Evolutionary conservation across 805 yeast genomes (phyloP).

Genomic region (Pichia californica): DNA sequence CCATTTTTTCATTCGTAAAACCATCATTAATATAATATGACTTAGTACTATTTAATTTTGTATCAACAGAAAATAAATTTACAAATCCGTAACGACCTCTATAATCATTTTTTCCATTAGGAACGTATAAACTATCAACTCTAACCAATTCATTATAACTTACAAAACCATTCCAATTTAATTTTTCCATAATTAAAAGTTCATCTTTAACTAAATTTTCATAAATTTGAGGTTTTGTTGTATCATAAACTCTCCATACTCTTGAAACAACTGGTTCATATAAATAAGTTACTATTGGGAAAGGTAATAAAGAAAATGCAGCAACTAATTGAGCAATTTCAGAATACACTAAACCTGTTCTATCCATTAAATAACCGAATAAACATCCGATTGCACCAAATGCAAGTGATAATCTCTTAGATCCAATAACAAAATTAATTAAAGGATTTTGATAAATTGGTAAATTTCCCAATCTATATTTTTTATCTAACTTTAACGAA

Average conservation of each 20-base stretch:
- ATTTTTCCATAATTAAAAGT: constrained; percentile 58
- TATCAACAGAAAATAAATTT: constrained; percentile 39
- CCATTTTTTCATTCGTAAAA: constrained; percentile 78
- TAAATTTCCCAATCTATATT: constrained; percentile 48
- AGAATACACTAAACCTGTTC: constrained; percentile 48
- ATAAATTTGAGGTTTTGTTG: constrained; percentile 55
- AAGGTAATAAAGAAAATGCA: constrained; percentile 41
- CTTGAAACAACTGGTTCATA: constrained; percentile 65
- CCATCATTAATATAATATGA: constrained; percentile 61
- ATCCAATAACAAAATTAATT: constrained; percentile 51
- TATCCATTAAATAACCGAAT: constrained; percentile 52
- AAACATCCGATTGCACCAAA: constrained; percentile 55
- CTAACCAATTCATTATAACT: constrained; percentile 56
- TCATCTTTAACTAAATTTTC: constrained; percentile 59
- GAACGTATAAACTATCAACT: constrained; percentile 40
- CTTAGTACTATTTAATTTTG: constrained; percentile 30
- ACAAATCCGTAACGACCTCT: constrained; percentile 42
- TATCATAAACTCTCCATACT: constrained; percentile 63
- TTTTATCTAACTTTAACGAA: constrained; percentile 36
- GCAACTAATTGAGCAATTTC: constrained; percentile 38
- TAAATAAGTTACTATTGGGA: constrained; percentile 50
- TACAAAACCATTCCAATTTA: constrained; percentile 59
- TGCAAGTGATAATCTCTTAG: constrained; percentile 57
- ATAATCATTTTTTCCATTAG: constrained; percentile 19
- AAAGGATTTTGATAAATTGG: constrained; percentile 64